Base-by-base conservation (phyloP, 176 grass and related monocot species). In the Oryza glaberrima region DNA sequence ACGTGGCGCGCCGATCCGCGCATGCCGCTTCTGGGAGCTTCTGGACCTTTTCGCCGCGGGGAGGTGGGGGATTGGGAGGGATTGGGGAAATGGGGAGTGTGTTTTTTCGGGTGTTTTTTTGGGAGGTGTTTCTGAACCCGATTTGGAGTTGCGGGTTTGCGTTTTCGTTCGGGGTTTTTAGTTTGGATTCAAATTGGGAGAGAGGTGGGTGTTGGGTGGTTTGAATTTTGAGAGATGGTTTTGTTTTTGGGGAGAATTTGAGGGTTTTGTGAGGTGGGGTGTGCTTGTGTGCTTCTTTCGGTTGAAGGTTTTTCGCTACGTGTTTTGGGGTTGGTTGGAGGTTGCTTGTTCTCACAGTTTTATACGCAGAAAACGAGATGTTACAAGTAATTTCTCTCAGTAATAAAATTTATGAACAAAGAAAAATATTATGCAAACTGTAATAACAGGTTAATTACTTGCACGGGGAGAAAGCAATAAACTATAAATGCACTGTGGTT, bases 71-170 rank as follows among this genome's bases (percentile, higher is more conserved):
- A 7, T 4, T 4, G 14, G 28, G 25, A 2, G 13, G 8, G 6
- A 0, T 25, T 6, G 4, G 20, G 7, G 2, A 0, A 6, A 0
- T 0, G 3, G 17, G 23, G 11, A 5, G 35, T 46, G 64, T 92
- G 92, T 92, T 23, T 88, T 88, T 92, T 76, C 65, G 40, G 13
- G 63, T 77, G 92, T 81, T 82, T 72, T 86, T 86, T 87, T 51
- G 61, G 8, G 0, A 20, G 1, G 15, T 14, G 22, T 40, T 77
- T 83, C 28, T 20, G 58, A 70, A 9, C 38, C 4, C 11, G 43
- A 86, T 76, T 91, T 56, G 1, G 35, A 3, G 38, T 2, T 2
- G 26, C 0, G 38, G 19, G 4, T 68, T 72, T 11, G 35, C 1
- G 17, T 12, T 7, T 77, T 47, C 52, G 6, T 32, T 5, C 5